Conservation (phyloP, 495 filamentous ascomycete genomes). For the Xylaria acuta region DNA sequence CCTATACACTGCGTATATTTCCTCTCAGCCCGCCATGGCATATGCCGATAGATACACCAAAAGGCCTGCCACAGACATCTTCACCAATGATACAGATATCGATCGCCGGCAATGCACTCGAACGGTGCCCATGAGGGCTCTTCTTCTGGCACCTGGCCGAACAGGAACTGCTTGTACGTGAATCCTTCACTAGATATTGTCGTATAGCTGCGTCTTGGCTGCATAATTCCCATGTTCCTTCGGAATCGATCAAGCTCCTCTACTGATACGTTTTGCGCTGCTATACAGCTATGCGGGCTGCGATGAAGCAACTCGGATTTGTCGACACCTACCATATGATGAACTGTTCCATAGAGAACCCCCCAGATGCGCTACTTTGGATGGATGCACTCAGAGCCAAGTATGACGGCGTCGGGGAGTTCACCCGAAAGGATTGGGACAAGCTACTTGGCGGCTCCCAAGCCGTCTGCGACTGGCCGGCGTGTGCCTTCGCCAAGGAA, state of each 20-base stretch:
- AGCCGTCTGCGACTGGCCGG: constrained; percentile 72
- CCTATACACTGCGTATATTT: neutral
- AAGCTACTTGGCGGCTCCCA: constrained; percentile 66
- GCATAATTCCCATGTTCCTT: neutral
- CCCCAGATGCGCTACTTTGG: constrained; percentile 70
- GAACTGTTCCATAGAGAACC: constrained; percentile 69
- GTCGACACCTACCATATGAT: constrained; percentile 73
- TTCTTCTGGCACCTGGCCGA: constrained; percentile 66
- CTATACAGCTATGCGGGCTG: constrained; percentile 61
- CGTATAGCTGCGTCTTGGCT: neutral
- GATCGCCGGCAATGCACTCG: constrained; percentile 67
- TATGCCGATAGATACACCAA: constrained; percentile 42
- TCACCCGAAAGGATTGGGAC: constrained; percentile 70
- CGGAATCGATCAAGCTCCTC: neutral
- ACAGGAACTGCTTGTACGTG: constrained; percentile 71
- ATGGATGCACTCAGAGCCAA: constrained; percentile 69
- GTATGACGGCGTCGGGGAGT: constrained; percentile 65
- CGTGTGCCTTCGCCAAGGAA: constrained; percentile 69
- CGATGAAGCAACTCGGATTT: constrained; percentile 67
- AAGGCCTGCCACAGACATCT: constrained; percentile 45
- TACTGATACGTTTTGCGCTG: neutral
- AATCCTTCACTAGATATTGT: neutral
- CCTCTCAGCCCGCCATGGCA: constrained; percentile 30
- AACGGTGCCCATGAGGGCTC: constrained; percentile 71
- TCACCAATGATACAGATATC: constrained; percentile 66